Base-by-base conservation (phyloP, 805 yeast species). In the Schizosaccharomyces japonicus region DNA sequence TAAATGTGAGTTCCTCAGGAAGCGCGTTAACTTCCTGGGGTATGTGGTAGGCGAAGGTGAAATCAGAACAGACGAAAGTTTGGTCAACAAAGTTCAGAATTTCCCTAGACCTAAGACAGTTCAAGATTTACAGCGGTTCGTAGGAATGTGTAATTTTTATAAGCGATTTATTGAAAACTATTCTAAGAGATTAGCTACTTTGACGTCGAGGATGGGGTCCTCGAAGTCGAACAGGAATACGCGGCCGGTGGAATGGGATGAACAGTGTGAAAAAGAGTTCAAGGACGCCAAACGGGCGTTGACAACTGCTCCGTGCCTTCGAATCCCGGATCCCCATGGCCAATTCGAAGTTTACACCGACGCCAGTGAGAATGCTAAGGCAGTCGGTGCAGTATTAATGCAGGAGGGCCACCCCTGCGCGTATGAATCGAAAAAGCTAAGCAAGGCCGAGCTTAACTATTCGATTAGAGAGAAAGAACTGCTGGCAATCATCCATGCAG, bases 331-430 rank as follows among this genome's bases (percentile, higher is more conserved):
- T 17, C 40, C 40, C 17, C 17, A 44, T 26, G 39, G 23, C 15
- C 42, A 44, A 10, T 44, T 36, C 19, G 13, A n/a, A 25, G 17
- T 46, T 13, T 10, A 28, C 59, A 60, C 23, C 11, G 47, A 46
- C 11, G 47, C 47, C 15, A 39, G 47, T 11, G 48, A 46, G 6
- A 8, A 13, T 17, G 48, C 48, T n/a, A n/a, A n/a, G n/a, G n/a
- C n/a, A 11, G 8, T 46, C 7, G 48, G 47, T 13, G 47, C 47
- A 29, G 47, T 44, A 40, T 29, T 44, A 45, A 45, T 15, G 27
- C 47, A 44, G 17, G 15, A 13, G n/a, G n/a, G n/a, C n/a, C n/a
- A n/a, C n/a, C n/a, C n/a, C n/a, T n/a, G n/a, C n/a, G n/a, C n/a
- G n/a, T n/a, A n/a, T n/a, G n/a, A n/a, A n/a, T n/a, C n/a, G n/a